Evolutionary conservation across 2,329 filamentous ascomycete species (phyloP), one percentile per base, ranked within the genome.

Genomic region (Pestalotiopsis sp.): DNA sequence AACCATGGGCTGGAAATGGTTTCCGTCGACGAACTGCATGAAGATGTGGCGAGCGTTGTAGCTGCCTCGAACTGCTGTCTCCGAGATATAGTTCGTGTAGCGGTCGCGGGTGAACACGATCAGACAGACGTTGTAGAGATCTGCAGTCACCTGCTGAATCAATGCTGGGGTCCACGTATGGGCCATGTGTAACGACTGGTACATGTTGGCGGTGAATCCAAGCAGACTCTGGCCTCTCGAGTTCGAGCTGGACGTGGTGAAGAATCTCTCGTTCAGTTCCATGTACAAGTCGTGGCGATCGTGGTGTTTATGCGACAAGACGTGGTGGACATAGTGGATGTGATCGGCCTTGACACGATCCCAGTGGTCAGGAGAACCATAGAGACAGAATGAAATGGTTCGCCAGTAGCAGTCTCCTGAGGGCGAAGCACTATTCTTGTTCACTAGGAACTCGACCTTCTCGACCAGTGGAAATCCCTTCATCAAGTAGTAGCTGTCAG

Each of bases 41-140:
- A 79, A 79, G 17, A 80, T 66, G 55, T 81, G 79, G 2, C 77
- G 74, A 36, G 67, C 72, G 68, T 80, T 81, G 70, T 78, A 79
- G 4, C 71, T 71, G 9, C 79, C 79, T 11, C 73, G 74, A 9
- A 75, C 69, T 31, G 71, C 73, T 55, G 77, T 73, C 67, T 77
- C 74, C 36, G 73, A 72, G 57, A 62, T 57, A 17, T 9, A 23
- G 4, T 71, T 60, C 63, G 69, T 55, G 17, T 72, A 23, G 27
- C 69, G 71, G n/a, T 72, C 39, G n/a, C 71, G 71, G 14, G 73
- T 75, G 70, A 78, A 81, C 23, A 77, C 74, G 3, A 79, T 72
- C 23, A 80, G 65, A 66, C 74, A 77, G 11, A 79, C 68, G 6
- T 76, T 74, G 64, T 80, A 80, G 4, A 81, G 71, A 64, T 80